These are phyloP conservation scores for Guillardia theta DNA, from an alignment of 78 protist species.

Conservation along the genomic window DNA sequence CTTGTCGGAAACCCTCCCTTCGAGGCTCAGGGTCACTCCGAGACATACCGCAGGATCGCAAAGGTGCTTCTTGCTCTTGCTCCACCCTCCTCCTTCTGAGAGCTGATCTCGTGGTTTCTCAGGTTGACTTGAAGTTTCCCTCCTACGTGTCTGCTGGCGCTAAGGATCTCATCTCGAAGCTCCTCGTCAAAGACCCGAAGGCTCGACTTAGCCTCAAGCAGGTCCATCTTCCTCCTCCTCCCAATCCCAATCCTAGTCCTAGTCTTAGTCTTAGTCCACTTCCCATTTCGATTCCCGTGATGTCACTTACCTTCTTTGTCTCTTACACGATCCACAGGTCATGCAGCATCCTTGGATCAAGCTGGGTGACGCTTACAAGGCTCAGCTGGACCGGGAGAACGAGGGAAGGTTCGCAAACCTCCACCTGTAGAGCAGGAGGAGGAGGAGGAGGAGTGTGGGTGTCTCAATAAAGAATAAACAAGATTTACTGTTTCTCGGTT, in stretches of 20 bases:
- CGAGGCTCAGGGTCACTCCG: constrained; percentile 30
- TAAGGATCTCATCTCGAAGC: constrained; percentile 8
- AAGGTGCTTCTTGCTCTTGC: background rate
- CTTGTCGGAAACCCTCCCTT: constrained; percentile 37
- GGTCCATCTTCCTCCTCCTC: no score
- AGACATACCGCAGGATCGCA: background rate
- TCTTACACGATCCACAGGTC: background rate
- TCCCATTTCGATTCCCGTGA: background rate
- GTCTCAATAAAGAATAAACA: no score
- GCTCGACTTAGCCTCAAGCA: background rate
- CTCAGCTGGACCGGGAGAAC: no score
- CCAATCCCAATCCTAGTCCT: no score
- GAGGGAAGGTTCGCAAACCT: no score
- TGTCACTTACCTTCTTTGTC: background rate
- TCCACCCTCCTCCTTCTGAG: no score
- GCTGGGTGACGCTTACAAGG: background rate
- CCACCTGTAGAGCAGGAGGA: no score
- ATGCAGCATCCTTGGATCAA: background rate
- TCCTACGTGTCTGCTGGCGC: background rate
- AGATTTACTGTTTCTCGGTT: no score
- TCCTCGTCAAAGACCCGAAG: constrained; percentile 24
- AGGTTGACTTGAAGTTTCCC: constrained; percentile 22
- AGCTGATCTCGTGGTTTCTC: background rate
- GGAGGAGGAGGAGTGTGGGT: no score
- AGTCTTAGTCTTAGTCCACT: background rate